Base-by-base conservation (phyloP, 2,329 filamentous ascomycete species). In the Aschersonia sp. region DNA sequence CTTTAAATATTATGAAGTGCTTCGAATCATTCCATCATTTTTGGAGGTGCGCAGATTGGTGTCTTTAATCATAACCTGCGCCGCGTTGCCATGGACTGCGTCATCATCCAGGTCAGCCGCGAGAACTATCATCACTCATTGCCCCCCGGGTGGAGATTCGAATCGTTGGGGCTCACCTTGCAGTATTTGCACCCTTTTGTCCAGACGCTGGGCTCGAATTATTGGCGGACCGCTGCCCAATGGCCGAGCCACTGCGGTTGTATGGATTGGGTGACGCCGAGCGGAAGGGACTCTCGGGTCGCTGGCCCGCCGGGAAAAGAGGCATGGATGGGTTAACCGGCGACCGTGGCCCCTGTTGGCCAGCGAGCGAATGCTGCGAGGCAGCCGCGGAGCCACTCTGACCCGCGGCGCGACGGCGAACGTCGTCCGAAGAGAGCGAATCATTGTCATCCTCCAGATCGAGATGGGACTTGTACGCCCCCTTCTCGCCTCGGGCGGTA, bases 401-500 rank as follows among this genome's bases (percentile, higher is more conserved):
- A 11, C 55, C 52, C 49, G 64, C 62, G 11, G 57, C 54, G 8
- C 64, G 63, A 45, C 65, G 62, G 32, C 62, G 62, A 52, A 67
- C 50, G 43, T 64, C 64, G 12, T 63, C 62, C 10, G 65, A 66
- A 3, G 65, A 60, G 47, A 69, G 51, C 0, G 65, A 66, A 42
- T 66, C 64, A 48, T 66, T 61, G 52, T 69, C 66, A 22, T 69
- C 67, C 37, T 69, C 67, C 32, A 68, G 57, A 49, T 67, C 60
- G 37, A 62, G 53, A 37, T 58, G 56, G 10, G 53, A 53, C 54
- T 64, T 67, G 59, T 67, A 66, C 45, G 64, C 65, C 45, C 73
- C 74, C 47, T 86, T 85, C 61, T 94, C 88, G 49, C 88, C 88
- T 59, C 89, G 83, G 35, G 89, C 89, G 5, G 88, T 94, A 12